A percentile compares a stretch with the other conserved stretches of the same genome.
Conservation (phyloP, 2,329 filamentous ascomycete genomes). For the Sarocladium strictum region DNA sequence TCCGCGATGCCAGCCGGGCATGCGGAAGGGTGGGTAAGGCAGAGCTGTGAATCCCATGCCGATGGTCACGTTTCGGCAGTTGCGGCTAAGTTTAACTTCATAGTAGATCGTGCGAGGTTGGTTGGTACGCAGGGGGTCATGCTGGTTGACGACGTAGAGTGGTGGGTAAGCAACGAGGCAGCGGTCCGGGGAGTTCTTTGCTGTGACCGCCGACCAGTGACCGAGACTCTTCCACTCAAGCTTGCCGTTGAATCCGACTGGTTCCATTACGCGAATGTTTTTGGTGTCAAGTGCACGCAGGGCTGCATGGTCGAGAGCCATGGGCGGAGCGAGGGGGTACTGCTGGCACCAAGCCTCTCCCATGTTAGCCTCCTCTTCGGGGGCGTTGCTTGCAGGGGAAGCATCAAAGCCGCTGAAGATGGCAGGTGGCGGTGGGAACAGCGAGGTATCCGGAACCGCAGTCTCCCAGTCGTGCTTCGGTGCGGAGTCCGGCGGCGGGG, state of each 20-base stretch:
- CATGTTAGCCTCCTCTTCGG: constrained; percentile 54
- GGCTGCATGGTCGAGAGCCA: constrained; percentile 40
- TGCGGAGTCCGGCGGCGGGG: constrained; percentile 22
- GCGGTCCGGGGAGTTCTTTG: constrained; percentile 47
- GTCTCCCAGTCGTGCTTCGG: constrained; percentile 62
- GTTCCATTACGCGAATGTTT: constrained; percentile 49
- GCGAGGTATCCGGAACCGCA: constrained; percentile 64
- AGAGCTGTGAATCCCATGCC: constrained; percentile 65
- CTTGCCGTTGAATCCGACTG: constrained; percentile 39
- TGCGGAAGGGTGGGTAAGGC: constrained; percentile 70
- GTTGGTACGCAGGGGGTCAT: constrained; percentile 45
- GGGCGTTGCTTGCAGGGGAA: constrained; percentile 66
- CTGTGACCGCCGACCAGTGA: constrained; percentile 41
- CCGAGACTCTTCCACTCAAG: constrained; percentile 42
- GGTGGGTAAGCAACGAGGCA: constrained; percentile 64
- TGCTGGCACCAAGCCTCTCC: constrained; percentile 60
- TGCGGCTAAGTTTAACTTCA: constrained; percentile 53
- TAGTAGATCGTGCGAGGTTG: constrained; percentile 59
- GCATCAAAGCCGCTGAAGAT: constrained; percentile 57
- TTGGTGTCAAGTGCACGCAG: constrained; percentile 41
- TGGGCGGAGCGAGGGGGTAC: constrained; percentile 52
- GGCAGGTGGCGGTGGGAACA: constrained; percentile 67
- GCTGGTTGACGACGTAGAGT: constrained; percentile 56
- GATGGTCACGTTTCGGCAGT: constrained; percentile 43
- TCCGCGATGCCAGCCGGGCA: constrained; percentile 76